These are phyloP conservation scores for Xanthoconium purpureum DNA, from an alignment of 768 basidiomycete species.

Conservation along the genomic window DNA sequence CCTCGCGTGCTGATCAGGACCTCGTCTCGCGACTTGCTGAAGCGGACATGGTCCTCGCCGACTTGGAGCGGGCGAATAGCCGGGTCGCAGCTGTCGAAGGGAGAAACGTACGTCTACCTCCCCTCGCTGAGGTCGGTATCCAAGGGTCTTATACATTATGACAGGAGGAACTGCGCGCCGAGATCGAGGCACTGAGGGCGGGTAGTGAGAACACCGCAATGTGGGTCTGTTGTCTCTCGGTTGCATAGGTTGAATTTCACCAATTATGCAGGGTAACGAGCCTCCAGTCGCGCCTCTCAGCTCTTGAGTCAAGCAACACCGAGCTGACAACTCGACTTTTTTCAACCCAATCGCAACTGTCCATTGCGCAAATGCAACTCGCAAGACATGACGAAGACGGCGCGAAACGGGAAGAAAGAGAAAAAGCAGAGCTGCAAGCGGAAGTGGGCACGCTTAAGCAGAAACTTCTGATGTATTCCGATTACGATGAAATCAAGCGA, in stretches of 20 bases:
- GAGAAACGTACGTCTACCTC: conserved; percentile 64
- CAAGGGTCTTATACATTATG: neutral
- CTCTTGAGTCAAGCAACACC: conserved; percentile 59
- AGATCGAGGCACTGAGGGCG: conserved; percentile 86
- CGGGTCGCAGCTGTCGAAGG: conserved; percentile 90
- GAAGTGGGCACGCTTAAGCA: conserved; percentile 70
- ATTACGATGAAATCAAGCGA: conserved; percentile 97
- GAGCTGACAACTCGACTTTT: conserved; percentile 16
- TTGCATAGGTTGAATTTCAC: neutral
- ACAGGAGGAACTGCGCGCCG: conserved; percentile 91
- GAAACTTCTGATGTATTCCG: conserved; percentile 67
- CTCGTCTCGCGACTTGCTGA: conserved; percentile 87
- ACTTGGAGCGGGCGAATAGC: conserved; percentile 92
- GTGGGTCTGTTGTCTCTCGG: conserved; percentile 40
- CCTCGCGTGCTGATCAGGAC: conserved; percentile 92
- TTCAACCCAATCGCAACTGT: conserved; percentile 19
- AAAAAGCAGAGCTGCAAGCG: conserved; percentile 36
- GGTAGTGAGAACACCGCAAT: conserved; percentile 68
- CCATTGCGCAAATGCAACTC: conserved; percentile 16
- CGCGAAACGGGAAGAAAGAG: conserved; percentile 17
- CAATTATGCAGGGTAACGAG: conserved; percentile 12
- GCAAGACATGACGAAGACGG: conserved; percentile 15
- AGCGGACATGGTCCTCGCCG: conserved; percentile 91
- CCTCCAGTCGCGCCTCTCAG: conserved; percentile 70
- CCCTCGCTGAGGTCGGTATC: neutral